phyloP scores from a whole-genome alignment of 2,329 filamentous ascomycete species.

The Celoporthe dispersa region DNA sequence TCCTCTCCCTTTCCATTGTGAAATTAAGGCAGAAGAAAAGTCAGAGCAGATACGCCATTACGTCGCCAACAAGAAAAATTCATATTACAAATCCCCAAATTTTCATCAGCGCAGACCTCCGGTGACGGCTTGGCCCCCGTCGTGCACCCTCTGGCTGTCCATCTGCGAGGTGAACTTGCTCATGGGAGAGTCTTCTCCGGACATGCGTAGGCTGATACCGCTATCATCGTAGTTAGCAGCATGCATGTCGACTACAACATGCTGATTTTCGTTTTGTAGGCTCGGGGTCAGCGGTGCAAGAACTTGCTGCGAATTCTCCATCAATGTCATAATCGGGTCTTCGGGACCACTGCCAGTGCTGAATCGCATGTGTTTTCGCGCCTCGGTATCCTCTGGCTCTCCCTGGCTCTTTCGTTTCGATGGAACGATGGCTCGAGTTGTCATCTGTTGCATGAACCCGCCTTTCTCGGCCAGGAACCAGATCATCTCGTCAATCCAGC shows the following conservation, averaged over 20 bases:
- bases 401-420: constrained; percentile 25
- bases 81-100: neutral
- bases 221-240: constrained; percentile 68
- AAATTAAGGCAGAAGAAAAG: neutral
- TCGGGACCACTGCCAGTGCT: constrained; percentile 48
- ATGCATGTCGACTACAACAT: constrained; percentile 51
- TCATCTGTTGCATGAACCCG: constrained; percentile 75
- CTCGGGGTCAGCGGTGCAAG: constrained; percentile 54
- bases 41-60: neutral
- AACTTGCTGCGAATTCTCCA: constrained; percentile 54
- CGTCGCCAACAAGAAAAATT: constrained; percentile 13
- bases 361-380: constrained; percentile 40
- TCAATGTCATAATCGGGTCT: constrained; percentile 47
- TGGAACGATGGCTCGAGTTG: constrained; percentile 40
- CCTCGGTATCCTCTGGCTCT: constrained; percentile 10
- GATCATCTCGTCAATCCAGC: constrained; percentile 94
- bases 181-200: constrained; percentile 66
- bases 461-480: constrained; percentile 88
- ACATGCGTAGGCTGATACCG: constrained; percentile 72
- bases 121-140: constrained; percentile 20
- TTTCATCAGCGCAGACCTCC: constrained; percentile 21
- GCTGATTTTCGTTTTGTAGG: constrained; percentile 46
- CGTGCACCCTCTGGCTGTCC: constrained; percentile 24
- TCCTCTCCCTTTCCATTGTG: neutral
- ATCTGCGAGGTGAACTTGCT: constrained; percentile 57